Base-by-base conservation (phyloP, 2,329 filamentous ascomycete species). In the Zymoseptoria pseudotritici region DNA sequence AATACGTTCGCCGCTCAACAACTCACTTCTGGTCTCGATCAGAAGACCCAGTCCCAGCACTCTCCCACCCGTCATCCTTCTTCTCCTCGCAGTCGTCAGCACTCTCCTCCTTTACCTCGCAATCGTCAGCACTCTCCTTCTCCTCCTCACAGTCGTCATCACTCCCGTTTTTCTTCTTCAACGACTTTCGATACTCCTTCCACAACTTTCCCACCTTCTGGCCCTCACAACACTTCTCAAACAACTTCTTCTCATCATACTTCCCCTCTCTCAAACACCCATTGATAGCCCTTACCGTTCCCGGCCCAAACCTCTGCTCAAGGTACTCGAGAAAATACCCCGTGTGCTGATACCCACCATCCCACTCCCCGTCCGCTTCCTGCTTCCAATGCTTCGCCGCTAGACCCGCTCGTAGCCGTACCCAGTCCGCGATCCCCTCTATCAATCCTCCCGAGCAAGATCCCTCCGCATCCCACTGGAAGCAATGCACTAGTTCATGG, bases 401-500 rank as follows among this genome's bases (percentile, higher is more conserved):
- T 26, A 95, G 80, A 0, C 82, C 83, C 55, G 86, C 86, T 64
- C 84, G 85, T 62, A 97, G 77, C 2, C 93, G 83, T 22, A 97
- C 92, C 84, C 90, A 97, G 75, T 97, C 94, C 20, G 93, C 93
- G 57, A 97, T 85, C 0, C 93, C 93, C 75, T 97, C 93, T 58
- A 96, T 87, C 53, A 97, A 75, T 0, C 94, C 94, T 0, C 87
- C 87, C 2, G 77, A 74, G 51, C 85, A 77, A 4, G 75, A 76
- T 0, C 77, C 79, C 9, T 74, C 77, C 1, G 80, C 88, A 67
- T 90, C 87, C 75, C 90, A 88, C 74, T 97, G 93, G 76, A 89
- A 95, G 76, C 91, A 97, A 77, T 97, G 94, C 13, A 97, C 93
- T 63, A 97, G 86, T 76, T 97, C 93, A 72, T 97, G 93, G 1